Percentiles rank a stretch among this genome's conserved stretches.
These are phyloP conservation scores for Septoria petroselini DNA, from an alignment of 2,329 filamentous ascomycete species.

Conservation along the genomic window DNA sequence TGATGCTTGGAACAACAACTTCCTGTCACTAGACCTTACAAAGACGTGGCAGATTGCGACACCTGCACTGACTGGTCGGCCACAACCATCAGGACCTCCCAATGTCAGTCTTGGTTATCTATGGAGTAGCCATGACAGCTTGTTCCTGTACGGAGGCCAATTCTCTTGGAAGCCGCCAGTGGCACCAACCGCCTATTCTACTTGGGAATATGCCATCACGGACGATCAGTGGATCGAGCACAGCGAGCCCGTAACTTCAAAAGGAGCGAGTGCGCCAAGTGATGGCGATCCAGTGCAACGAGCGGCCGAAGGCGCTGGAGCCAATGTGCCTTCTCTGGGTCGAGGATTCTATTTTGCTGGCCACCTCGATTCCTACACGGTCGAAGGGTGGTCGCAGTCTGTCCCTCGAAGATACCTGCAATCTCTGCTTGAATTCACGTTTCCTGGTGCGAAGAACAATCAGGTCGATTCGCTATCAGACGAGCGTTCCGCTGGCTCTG, in stretches of 20 bases:
- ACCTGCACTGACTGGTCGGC: slow-evolving; percentile 61
- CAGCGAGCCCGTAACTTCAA: slow-evolving; percentile 58
- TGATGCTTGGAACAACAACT: slow-evolving; percentile 73
- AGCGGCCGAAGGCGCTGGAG: slow-evolving; percentile 69
- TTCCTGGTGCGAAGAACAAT: slow-evolving; percentile 65
- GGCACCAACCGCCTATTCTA: slow-evolving; percentile 57
- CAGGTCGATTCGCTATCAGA: slow-evolving; percentile 57
- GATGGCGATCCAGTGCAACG: slow-evolving; percentile 60
- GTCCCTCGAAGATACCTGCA: slow-evolving; percentile 66
- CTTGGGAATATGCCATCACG: slow-evolving; percentile 68
- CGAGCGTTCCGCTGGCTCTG: slow-evolving; percentile 55
- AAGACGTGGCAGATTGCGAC: slow-evolving; percentile 67
- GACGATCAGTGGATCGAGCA: slow-evolving; percentile 61
- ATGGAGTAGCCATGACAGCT: slow-evolving; percentile 67
- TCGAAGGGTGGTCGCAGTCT: slow-evolving; percentile 65
- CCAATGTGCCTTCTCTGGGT: slow-evolving; percentile 66
- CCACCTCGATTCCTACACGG: slow-evolving; percentile 64
- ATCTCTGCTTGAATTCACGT: slow-evolving; percentile 72
- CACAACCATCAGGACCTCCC: slow-evolving; percentile 66
- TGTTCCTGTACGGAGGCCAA: slow-evolving; percentile 73
- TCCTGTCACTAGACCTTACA: slow-evolving; percentile 68
- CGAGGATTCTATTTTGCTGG: slow-evolving; percentile 77
- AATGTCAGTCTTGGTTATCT: slow-evolving; percentile 70
- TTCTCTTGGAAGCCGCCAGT: slow-evolving; percentile 62
- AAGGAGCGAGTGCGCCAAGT: slow-evolving; percentile 60